Base-by-base conservation (phyloP, 257 asterid species). In the Solanum rostratum region DNA sequence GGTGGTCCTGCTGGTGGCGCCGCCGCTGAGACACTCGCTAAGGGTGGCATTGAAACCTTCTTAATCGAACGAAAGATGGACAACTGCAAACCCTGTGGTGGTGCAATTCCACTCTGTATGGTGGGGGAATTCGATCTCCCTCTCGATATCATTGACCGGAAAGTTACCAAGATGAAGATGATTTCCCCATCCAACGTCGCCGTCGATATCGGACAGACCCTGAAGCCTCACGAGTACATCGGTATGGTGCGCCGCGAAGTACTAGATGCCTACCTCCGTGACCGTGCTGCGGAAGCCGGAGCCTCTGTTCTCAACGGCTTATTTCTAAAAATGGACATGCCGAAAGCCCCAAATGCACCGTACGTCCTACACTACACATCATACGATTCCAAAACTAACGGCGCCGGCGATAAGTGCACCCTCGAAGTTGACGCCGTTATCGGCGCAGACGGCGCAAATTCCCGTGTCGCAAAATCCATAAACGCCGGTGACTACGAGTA, bases 211-310 rank as follows among this genome's bases (percentile, higher is more conserved):
- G 98, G 99, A 11, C 92, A 87, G 7, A 96, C 99, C 0, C 90
- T 96, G 14, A 92, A 96, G 88, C 95, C 98, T 16, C 97, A 94
- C 88, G 99, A 96, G 88, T 96, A 94, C 78, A 96, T 96, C 76
- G 98, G 98, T 2, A 94, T 96, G 99, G 98, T 96, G 89, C 97
- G 98, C 83, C 99, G 99, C 4, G 98, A 96, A 65, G 92, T 96
- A 0, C 97, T 96, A 69, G 98, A 96, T 68, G 83, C 92, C 65
- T 94, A 92, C 88, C 98, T 94, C 86, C 97, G 99, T 24, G 94
- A 94, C 71, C 94, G 97, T 27, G 99, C 99, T 22, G 84, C 91
- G 82, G 52, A 79, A 50, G 90, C 97, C 41, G 99, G 99, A 1
- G 97, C 97, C 69, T 84, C 91, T 54, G 90, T 96, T 27, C 92